Evolutionary conservation across 805 yeast species (phyloP).

Genomic region (Kodamaea restingae): DNA sequence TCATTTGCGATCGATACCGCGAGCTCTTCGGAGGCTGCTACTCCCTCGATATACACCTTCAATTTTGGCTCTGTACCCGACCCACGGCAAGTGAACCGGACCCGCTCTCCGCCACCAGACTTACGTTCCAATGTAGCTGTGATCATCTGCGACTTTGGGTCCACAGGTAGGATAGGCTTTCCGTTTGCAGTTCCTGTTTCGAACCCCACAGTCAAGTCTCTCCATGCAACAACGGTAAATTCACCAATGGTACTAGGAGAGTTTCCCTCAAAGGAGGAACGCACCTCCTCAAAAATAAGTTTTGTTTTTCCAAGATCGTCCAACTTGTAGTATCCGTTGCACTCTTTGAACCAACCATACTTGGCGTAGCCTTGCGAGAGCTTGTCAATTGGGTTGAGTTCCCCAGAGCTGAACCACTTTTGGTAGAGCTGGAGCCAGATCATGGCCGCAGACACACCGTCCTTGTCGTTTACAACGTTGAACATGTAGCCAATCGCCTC

Average conservation of each 20-base stretch:
- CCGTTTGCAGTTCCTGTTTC: constrained; percentile 63
- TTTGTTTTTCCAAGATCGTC: constrained; percentile 50
- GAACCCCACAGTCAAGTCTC: constrained; percentile 81
- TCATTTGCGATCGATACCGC: constrained; percentile 52
- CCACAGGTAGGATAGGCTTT: constrained; percentile 65
- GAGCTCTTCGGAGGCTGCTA: constrained; percentile 38
- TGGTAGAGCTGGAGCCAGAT: constrained; percentile 70
- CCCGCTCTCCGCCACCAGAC: constrained; percentile 25
- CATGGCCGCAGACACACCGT: constrained; percentile 78
- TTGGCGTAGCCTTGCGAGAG: constrained; percentile 55
- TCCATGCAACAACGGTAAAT: constrained; percentile 59
- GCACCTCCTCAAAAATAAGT: constrained; percentile 50
- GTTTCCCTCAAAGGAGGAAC: constrained; percentile 25
- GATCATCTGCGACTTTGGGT: constrained; percentile 79
- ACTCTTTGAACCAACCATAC: constrained; percentile 80
- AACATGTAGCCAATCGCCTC: constrained; percentile 98
- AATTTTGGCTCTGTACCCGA: constrained; percentile 96
- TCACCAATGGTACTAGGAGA: constrained; percentile 54
- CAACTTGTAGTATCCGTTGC: constrained; percentile 80
- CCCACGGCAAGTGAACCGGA: constrained; percentile 83
- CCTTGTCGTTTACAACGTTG: constrained; percentile 79
- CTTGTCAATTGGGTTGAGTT: constrained; percentile 42
- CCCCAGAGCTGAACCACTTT: constrained; percentile 41
- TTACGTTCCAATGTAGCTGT: constrained; percentile 48
- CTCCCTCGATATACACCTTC: constrained; percentile 86